Evolutionary conservation across 148 eudicot genomes (phyloP).

Genomic region (Gaultheria prostrata): DNA sequence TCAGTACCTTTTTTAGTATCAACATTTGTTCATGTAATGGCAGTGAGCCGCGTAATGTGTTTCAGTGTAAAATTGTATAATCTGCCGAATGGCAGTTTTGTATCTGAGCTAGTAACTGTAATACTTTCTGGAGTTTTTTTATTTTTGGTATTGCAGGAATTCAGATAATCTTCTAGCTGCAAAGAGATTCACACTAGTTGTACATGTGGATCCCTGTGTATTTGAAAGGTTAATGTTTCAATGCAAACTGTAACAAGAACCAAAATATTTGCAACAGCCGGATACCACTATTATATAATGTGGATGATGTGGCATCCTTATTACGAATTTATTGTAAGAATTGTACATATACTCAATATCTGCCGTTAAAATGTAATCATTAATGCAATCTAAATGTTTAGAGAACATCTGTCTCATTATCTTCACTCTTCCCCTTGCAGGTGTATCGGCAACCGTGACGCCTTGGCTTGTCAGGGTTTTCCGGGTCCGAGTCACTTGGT

Average conservation of each 20-base stretch:
- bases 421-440: slow-evolving; percentile 37
- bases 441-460: slow-evolving; percentile 64
- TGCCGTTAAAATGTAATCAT: not conserved
- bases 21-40: slow-evolving; percentile 4
- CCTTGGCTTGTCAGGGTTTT: slow-evolving; percentile 52
- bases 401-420: slow-evolving; percentile 29
- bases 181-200: not conserved
- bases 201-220: not conserved
- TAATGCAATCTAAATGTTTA: slow-evolving; percentile 11
- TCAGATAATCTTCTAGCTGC: slow-evolving; percentile 7
- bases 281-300: not conserved
- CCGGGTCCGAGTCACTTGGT: slow-evolving; percentile 64
- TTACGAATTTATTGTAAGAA: slow-evolving; percentile 1
- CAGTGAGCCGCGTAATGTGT: not conserved
- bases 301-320: not conserved
- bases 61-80: slow-evolving; percentile 7
- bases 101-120: not conserved
- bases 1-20: not conserved
- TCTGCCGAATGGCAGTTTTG: slow-evolving; percentile 9
- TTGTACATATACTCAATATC: not conserved
- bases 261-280: not conserved
- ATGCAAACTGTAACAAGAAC: not conserved
- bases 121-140: not conserved
- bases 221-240: not conserved
- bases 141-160: slow-evolving; percentile 1